phyloP scores from a whole-genome alignment of 108 stramenopile genomes.

The Cyclostephanos tholiformis region DNA sequence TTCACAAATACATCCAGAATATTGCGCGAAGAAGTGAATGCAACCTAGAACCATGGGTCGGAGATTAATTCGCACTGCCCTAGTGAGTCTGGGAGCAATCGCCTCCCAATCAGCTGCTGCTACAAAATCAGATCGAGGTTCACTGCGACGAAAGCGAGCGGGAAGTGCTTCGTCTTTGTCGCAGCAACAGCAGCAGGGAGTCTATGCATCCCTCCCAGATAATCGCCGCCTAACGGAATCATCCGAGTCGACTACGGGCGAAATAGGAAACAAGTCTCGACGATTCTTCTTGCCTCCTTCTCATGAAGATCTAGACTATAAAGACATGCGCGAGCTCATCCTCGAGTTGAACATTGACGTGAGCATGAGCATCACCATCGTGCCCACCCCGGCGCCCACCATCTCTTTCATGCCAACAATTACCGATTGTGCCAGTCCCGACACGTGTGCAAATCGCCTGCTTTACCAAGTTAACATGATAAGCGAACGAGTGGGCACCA shows the following conservation, averaged over 20 bases:
- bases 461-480: constrained; percentile 30
- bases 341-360: constrained; percentile 20
- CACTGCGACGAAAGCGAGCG: constrained; percentile 15
- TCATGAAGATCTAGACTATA: constrained; percentile 26
- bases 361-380: constrained; percentile 3
- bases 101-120: neutral
- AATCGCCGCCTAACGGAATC: constrained; percentile 7
- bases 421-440: constrained; percentile 34
- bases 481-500: constrained; percentile 38
- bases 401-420: constrained; percentile 26
- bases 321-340: constrained; percentile 20
- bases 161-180: neutral
- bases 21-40: neutral
- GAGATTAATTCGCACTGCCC: neutral
- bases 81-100: constrained; percentile 1
- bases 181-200: neutral
- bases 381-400: constrained; percentile 14
- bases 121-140: neutral
- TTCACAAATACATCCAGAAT: neutral
- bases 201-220: neutral
- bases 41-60: neutral
- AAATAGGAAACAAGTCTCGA: neutral
- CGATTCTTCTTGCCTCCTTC: neutral
- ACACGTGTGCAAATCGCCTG: constrained; percentile 46
- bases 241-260: neutral